Conservation (phyloP, 345 rosid genomes). For the Populus euphratica region DNA sequence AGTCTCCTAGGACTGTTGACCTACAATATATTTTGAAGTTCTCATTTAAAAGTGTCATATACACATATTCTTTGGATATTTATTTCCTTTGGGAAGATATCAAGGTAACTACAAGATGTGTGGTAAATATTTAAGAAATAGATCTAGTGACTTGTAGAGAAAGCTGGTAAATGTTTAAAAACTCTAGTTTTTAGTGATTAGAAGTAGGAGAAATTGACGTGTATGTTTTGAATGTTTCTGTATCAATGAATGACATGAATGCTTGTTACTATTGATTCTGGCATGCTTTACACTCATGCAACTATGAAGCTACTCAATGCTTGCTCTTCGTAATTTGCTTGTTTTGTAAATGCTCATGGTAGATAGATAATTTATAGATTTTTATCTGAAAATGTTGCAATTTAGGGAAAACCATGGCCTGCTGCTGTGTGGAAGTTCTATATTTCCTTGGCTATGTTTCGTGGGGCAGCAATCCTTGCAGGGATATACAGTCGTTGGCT, state of each 20-base stretch:
- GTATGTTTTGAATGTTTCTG: background rate
- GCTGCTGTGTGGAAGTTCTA: slow-evolving; percentile 86
- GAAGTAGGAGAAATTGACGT: background rate
- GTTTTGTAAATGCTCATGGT: background rate
- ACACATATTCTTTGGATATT: background rate
- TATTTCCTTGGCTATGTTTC: slow-evolving; percentile 81
- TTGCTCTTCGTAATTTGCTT: background rate
- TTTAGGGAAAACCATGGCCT: slow-evolving; percentile 89
- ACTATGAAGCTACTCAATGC: background rate
- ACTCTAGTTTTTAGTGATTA: background rate
- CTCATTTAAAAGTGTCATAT: background rate
- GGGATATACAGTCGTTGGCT: slow-evolving; percentile 85
- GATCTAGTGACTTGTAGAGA: background rate
- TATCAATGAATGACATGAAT: background rate
- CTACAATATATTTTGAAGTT: background rate
- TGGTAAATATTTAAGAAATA: background rate
- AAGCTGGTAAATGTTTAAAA: background rate
- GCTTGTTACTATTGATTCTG: background rate
- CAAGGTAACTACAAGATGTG: background rate
- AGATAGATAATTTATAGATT: background rate
- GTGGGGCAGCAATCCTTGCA: slow-evolving; percentile 73
- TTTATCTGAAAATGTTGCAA: slow-evolving; percentile 21
- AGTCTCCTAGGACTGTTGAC: background rate
- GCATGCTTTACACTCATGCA: background rate
- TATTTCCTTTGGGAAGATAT: background rate